phyloP scores from a whole-genome alignment of 805 yeast genomes.

The Metschnikowia rubicola region DNA sequence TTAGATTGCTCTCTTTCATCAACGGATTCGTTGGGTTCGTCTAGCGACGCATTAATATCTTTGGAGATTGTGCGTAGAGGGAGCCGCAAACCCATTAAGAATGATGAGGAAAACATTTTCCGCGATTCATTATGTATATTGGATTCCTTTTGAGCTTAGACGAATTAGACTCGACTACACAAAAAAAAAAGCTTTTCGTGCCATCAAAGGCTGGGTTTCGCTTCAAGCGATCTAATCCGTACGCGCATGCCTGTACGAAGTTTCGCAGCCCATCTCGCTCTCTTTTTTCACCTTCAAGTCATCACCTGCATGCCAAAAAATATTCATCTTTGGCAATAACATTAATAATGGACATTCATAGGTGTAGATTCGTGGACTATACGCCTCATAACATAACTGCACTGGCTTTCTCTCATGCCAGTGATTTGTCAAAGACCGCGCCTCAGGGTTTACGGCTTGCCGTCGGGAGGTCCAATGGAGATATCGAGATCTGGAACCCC shows the following conservation, averaged over 20 bases:
- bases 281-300: constrained; percentile 9
- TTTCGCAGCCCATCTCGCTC: constrained; percentile 12
- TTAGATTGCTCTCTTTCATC: constrained; percentile 33
- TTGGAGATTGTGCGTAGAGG: too few species aligned
- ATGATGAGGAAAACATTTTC: too few species aligned
- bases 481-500: constrained; percentile 95
- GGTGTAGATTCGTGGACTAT: constrained; percentile 89
- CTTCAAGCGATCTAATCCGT: too few species aligned
- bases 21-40: constrained; percentile 44
- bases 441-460: constrained; percentile 68
- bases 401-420: constrained; percentile 64
- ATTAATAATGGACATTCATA: constrained; percentile 66
- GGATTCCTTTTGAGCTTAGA: neutral
- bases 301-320: constrained; percentile 18
- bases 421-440: constrained; percentile 29
- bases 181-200: too few species aligned
- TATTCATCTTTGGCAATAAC: constrained; percentile 6
- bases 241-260: constrained; percentile 7
- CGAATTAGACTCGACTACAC: neutral
- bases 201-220: too few species aligned
- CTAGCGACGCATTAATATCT: neutral
- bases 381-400: constrained; percentile 83
- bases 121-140: too few species aligned
- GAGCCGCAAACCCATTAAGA: too few species aligned
- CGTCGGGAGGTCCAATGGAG: constrained; percentile 90